These are phyloP conservation scores for Luffa acutangula DNA, from an alignment of 306 rosid genomes.

Conservation along the genomic window DNA sequence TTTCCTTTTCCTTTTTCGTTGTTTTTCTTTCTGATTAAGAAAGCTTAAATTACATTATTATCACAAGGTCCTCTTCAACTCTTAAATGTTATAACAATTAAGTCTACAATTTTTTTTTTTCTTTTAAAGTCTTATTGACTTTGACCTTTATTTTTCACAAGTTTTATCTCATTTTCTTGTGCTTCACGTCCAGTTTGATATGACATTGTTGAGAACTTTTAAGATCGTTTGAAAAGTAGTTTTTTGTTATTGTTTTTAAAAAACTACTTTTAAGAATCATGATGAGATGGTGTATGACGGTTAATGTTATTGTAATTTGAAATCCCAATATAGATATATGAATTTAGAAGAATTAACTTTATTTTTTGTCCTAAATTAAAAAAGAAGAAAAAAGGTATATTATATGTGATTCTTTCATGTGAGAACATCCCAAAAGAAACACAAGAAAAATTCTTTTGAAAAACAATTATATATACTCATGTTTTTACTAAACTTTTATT, in stretches of 20 bases:
- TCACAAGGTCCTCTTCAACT: neutral
- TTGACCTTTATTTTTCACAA: neutral
- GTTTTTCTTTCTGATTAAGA: neutral
- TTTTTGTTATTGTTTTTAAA: neutral
- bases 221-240: neutral
- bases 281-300: neutral
- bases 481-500: too few relatives aligned
- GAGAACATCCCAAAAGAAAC: too few relatives aligned
- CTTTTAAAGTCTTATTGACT: neutral
- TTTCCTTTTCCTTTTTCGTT: neutral
- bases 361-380: too few relatives aligned
- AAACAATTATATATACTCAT: too few relatives aligned
- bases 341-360: too few relatives aligned
- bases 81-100: neutral
- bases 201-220: neutral
- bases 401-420: too few relatives aligned
- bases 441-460: too few relatives aligned
- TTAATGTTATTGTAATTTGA: neutral
- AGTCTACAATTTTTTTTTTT: neutral
- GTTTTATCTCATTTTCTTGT: neutral
- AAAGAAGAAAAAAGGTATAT: too few relatives aligned
- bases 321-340: too few relatives aligned
- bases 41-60: neutral
- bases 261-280: neutral
- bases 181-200: neutral